Percentiles rank a stretch among this genome's conserved stretches.
Conservation (phyloP, 345 rosid genomes). For the Zanthoxylum bungeanum region DNA sequence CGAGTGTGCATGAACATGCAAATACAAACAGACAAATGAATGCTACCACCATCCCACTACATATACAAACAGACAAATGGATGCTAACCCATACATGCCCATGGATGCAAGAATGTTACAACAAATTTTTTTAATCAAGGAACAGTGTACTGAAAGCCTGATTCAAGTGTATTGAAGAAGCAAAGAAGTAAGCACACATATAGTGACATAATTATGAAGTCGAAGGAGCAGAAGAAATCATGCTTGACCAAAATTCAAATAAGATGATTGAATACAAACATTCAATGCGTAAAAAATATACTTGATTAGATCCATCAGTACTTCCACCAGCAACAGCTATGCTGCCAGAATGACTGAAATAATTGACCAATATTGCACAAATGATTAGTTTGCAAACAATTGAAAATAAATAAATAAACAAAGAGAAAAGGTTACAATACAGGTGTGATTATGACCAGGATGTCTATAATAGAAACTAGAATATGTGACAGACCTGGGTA, state of each 20-base stretch:
- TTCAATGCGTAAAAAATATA: slow-evolving; percentile 25
- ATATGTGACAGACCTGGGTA: slow-evolving; percentile 57
- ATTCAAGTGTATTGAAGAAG: background rate
- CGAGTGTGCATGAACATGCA: background rate
- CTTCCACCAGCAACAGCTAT: slow-evolving; percentile 39
- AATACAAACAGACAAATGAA: background rate
- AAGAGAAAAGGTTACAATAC: background rate
- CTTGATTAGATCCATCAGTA: slow-evolving; percentile 50
- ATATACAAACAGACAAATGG: background rate
- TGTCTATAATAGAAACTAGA: slow-evolving; percentile 13
- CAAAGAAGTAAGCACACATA: background rate
- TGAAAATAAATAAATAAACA: background rate
- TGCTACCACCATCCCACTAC: background rate
- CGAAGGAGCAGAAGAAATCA: background rate
- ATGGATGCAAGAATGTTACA: slow-evolving; percentile 4
- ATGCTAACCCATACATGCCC: background rate
- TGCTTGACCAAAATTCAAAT: background rate
- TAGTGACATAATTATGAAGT: background rate
- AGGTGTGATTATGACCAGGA: slow-evolving; percentile 5
- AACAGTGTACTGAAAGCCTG: slow-evolving; percentile 2
- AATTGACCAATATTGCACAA: slow-evolving; percentile 6
- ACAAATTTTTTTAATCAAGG: background rate
- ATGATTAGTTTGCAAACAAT: slow-evolving; percentile 3
- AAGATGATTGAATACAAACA: background rate
- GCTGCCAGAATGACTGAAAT: slow-evolving; percentile 41